Percentiles rank a stretch among this genome's conserved stretches.
phyloP scores from a whole-genome alignment of 257 asterid genomes.

The Fraxinus anomala region DNA sequence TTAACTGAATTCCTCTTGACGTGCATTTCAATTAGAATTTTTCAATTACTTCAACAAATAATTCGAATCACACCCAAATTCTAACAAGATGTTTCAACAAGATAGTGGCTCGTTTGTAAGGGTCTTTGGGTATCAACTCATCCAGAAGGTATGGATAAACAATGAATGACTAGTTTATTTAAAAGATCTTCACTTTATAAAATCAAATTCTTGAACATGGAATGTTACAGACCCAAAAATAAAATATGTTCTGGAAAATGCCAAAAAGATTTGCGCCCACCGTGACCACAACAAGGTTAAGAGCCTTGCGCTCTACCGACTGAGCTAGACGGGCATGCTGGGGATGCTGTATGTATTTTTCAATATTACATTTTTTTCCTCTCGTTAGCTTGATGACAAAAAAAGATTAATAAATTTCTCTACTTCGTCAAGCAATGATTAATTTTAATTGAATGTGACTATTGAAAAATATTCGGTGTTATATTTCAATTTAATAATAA shows the following conservation, averaged over 20 bases:
- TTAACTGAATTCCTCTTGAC: too few relatives aligned
- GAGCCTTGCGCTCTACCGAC: not conserved
- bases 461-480: too few relatives aligned
- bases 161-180: constrained; percentile 19
- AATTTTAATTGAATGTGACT: too few relatives aligned
- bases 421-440: too few relatives aligned
- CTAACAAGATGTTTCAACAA: constrained; percentile 13
- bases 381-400: too few relatives aligned
- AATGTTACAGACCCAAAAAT: not conserved
- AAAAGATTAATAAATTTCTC: too few relatives aligned
- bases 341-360: too few relatives aligned
- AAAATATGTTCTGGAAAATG: not conserved
- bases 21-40: too few relatives aligned
- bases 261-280: not conserved
- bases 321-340: not conserved
- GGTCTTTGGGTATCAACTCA: constrained; percentile 55
- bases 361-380: too few relatives aligned
- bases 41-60: too few relatives aligned
- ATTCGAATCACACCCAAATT: too few relatives aligned
- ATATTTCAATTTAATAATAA: too few relatives aligned
- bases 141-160: constrained; percentile 59
- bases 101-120: constrained; percentile 23
- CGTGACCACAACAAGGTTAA: not conserved
- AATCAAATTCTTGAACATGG: not conserved
- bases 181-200: not conserved